phyloP scores from a whole-genome alignment of 139 green algal genomes.

The Chlorokybus atmophyticus region DNA sequence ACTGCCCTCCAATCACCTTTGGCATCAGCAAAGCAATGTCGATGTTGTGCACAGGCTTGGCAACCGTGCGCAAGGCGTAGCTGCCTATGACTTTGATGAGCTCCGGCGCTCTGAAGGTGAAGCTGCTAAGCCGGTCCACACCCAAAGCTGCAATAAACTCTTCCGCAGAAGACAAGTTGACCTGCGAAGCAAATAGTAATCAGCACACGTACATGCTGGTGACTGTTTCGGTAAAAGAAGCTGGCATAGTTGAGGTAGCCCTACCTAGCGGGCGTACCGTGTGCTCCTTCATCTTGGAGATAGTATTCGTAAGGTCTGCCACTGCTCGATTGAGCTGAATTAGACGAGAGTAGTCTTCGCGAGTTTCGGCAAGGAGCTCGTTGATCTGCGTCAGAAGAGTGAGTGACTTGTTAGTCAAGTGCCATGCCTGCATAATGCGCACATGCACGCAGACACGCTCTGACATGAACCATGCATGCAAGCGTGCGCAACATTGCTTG shows the following conservation, averaged over 20 bases:
- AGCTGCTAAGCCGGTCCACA: no score
- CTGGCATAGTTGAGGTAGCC: no score
- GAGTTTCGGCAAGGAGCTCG: background rate
- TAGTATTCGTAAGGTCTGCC: background rate
- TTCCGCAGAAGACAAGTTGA: no score
- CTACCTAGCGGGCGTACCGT: slow-evolving; percentile 2
- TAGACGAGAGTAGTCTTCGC: background rate
- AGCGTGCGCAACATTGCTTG: background rate
- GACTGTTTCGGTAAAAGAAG: no score
- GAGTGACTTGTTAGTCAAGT: background rate
- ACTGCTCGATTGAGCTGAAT: background rate
- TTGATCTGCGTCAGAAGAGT: background rate
- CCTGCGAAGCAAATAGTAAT: no score
- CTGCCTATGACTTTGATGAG: background rate
- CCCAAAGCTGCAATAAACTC: no score
- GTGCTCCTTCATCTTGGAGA: background rate
- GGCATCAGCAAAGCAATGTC: background rate
- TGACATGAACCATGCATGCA: slow-evolving; percentile 1
- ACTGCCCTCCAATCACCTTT: background rate
- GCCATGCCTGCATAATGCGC: background rate
- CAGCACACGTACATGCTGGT: no score
- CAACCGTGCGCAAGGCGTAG: background rate
- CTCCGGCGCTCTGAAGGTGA: background rate
- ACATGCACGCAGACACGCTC: slow-evolving; percentile 2
- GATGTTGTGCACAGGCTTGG: background rate